Base-by-base conservation (phyloP, 1,284 basidiomycete species). In the Trametes sp. region DNA sequence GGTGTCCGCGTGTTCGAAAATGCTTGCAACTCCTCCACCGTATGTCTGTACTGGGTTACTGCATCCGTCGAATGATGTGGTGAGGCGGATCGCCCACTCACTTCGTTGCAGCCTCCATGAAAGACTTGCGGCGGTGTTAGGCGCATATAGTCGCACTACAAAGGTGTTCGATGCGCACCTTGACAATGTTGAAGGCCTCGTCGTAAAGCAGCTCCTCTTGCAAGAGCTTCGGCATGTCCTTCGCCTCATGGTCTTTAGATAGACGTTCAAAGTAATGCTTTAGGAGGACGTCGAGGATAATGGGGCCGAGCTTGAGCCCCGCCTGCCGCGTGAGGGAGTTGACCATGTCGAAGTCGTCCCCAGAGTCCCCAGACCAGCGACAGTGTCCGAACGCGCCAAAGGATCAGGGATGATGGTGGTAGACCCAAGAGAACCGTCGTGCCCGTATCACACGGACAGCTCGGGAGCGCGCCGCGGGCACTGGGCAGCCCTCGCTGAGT, bases 1-100 rank as follows among this genome's bases (percentile, higher is more conserved):
- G 94, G 94, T 0, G 94, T 94, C 19, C 90, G 87, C 0, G 90
- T 92, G 72, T 96, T 95, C 5, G 92, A 87, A 71, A 97, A 95
- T 36, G 85, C 82, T 75, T 97, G 95, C 0, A 95, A 79, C 56
- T 95, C 93, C 73, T 96, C 93, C 4, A 96, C 89, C 0, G 93
- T 89, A 74, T 94, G 91, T 62, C 84, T 61, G 19, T 24, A 1
- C 23, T 21, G 2, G 29, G 2, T 2, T 21, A 23, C 33, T 24
- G 28, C 21, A 8, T 13, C 38, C 2, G 1, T 31, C 13, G 29
- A 23, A 36, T 14, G 21, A 14, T 31, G 21, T 13, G 21, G 19
- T 9, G 16, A 1, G 1, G n/a, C 14, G 2, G 1, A n/a, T 48
- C 14, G 13, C 9, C 13, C 13, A 48, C 73, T 65, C 44, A 75